Conservation (phyloP, 2,329 filamentous ascomycete genomes). For the Diaporthe caulivora region DNA sequence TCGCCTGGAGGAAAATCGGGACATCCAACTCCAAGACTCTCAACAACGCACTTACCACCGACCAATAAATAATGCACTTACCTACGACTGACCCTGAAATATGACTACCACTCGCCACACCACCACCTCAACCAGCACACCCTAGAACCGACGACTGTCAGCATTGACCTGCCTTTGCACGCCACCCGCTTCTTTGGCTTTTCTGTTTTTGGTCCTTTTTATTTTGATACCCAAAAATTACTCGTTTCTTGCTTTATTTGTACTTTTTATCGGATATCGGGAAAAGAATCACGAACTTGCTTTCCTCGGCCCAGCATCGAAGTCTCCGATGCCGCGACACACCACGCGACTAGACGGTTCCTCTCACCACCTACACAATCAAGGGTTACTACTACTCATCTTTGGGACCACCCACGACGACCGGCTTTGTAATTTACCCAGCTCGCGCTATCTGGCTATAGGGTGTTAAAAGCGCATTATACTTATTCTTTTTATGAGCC, state of each 20-base stretch:
- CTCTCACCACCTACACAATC: neutral
- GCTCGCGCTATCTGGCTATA: slow-evolving; percentile 13
- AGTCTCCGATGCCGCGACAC: neutral
- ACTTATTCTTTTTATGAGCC: neutral
- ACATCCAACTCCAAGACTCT: slow-evolving; percentile 16
- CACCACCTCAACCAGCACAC: neutral
- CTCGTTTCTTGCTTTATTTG: slow-evolving; percentile 25
- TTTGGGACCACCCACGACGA: neutral
- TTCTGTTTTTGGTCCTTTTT: slow-evolving; percentile 8
- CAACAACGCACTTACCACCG: slow-evolving; percentile 13
- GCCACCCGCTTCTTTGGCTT: slow-evolving; percentile 14
- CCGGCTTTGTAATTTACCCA: slow-evolving; percentile 7
- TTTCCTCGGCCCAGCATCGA: neutral
- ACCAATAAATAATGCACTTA: slow-evolving; percentile 5
- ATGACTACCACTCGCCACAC: neutral
- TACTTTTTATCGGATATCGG: neutral
- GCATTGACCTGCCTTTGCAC: slow-evolving; percentile 3
- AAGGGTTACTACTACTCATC: neutral
- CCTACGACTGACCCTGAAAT: slow-evolving; percentile 1
- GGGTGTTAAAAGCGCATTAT: neutral
- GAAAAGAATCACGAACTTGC: slow-evolving; percentile 24
- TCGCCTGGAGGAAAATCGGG: slow-evolving; percentile 37
- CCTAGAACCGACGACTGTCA: slow-evolving; percentile 5
- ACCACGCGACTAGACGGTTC: slow-evolving; percentile 10
- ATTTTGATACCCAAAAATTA: slow-evolving; percentile 39